Evolutionary conservation across 2,329 filamentous ascomycete species (phyloP), one percentile per base, ranked within the genome.

Genomic region (Fusarium luffae): DNA sequence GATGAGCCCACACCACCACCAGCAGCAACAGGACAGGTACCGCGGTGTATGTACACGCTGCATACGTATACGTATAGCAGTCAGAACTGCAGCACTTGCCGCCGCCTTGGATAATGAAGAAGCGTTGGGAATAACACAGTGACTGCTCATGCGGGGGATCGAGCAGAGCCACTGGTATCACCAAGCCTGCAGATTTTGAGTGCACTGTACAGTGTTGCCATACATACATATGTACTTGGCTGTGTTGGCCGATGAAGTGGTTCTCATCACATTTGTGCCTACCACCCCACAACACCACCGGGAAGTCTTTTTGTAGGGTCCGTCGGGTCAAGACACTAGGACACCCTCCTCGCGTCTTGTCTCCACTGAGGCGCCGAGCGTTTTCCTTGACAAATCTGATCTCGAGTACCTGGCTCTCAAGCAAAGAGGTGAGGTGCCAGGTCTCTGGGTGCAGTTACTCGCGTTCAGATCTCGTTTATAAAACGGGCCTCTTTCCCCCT

Each of bases 331-430:
- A 56, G 58, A 50, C 58, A 42, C 21, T 27, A 50, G 61, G 61
- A 54, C 59, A 56, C 58, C 57, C 64, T 60, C 54, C 34, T 66
- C 48, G 58, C 37, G 43, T 50, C 34, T 48, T 43, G 55, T 54
- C 70, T 52, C 72, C 72, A 74, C 72, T 55, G 58, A 49, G 69
- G 59, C 65, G 61, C 49, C 49, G 60, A 72, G 72, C 61, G 57
- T 67, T 70, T 64, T 55, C 58, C 59, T 69, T 63, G 72, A 71
- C 70, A 72, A 74, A 70, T 72, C 69, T 70, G 68, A 73, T 72
- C 69, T 66, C 44, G 32, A 50, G n/a, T 40, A 50, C 61, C 61
- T 54, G 41, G 28, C 51, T 54, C 47, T 47, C 23, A 40, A 47
- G 44, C 41, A 42, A 25, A 27, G 13, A 25, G 32, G 34, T 47